Percentiles rank a stretch among this genome's conserved stretches.
phyloP scores from a whole-genome alignment of 345 rosid species.

The Eucalyptus sp. region DNA sequence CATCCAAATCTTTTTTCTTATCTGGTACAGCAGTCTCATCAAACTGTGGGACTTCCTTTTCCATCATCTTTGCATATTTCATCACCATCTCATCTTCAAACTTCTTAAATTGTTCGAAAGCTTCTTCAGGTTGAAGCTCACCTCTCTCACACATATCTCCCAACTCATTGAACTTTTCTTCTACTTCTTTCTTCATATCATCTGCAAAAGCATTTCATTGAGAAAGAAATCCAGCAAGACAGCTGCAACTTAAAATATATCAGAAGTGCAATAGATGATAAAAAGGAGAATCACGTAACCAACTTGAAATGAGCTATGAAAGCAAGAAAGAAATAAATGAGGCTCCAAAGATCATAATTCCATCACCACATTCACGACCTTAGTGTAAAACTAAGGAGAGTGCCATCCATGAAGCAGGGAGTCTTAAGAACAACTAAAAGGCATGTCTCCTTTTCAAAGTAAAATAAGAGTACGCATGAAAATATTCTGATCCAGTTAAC shows the following conservation, averaged over 20 bases:
- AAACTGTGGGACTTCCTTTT: constrained; percentile 51
- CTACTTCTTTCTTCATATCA: constrained; percentile 76
- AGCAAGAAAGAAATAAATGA: background rate
- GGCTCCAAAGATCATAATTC: background rate
- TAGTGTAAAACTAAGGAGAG: background rate
- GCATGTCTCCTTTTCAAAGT: background rate
- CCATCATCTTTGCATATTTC: constrained; percentile 51
- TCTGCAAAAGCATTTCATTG: constrained; percentile 20
- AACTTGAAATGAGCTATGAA: background rate
- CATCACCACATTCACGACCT: background rate
- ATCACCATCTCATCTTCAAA: constrained; percentile 84
- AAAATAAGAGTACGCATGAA: background rate
- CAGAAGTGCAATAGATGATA: background rate
- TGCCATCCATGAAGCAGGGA: background rate
- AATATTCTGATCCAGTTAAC: background rate
- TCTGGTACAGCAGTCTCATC: constrained; percentile 42
- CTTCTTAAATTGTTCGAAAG: constrained; percentile 67
- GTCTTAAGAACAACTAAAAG: background rate
- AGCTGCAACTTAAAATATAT: background rate
- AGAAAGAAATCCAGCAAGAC: background rate
- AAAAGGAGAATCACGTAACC: background rate
- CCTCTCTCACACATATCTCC: constrained; percentile 84
- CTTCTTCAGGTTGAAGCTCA: constrained; percentile 69
- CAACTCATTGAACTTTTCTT: constrained; percentile 64
- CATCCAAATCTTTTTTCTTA: constrained; percentile 42